A percentile compares a stretch with the other conserved stretches of the same genome.
Evolutionary conservation across 2,329 filamentous ascomycete species (phyloP).

Genomic region (Delphinella strobiligena): DNA sequence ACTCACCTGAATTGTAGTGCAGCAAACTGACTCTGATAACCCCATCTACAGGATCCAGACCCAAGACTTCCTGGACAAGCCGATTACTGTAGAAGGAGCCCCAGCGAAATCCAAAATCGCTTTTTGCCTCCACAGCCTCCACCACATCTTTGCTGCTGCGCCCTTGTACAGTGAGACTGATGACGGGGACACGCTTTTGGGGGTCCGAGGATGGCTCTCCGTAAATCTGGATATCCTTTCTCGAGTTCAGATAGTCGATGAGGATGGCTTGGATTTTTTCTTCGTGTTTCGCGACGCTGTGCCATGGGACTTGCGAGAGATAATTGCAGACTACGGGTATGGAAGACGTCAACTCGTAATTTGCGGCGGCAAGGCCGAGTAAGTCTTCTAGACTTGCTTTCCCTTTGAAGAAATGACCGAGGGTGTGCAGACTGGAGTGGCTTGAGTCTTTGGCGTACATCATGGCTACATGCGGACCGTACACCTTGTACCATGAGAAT

Average conservation of each 20-base stretch:
- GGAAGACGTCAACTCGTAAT: conserved; percentile 56
- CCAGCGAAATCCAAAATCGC: conserved; percentile 51
- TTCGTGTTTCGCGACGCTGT: conserved; percentile 46
- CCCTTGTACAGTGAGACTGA: conserved; percentile 54
- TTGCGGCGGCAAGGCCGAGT: conserved; percentile 54
- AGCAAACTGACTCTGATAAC: conserved; percentile 59
- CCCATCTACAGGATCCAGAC: conserved; percentile 44
- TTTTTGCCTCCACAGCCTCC: conserved; percentile 47
- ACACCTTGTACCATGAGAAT: conserved; percentile 78
- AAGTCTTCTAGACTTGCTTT: conserved; percentile 49
- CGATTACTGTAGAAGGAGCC: conserved; percentile 59
- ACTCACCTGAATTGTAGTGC: conserved; percentile 59
- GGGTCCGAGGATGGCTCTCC: conserved; percentile 42
- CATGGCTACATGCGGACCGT: conserved; percentile 61
- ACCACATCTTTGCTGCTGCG: conserved; percentile 46
- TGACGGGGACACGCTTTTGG: conserved; percentile 46
- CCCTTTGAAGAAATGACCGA: conserved; percentile 58
- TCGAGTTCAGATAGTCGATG: conserved; percentile 44
- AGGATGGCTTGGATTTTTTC: conserved; percentile 45
- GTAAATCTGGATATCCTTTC: conserved; percentile 44
- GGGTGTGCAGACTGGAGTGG: conserved; percentile 42
- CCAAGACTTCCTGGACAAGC: conserved; percentile 47
- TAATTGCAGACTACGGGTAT: conserved; percentile 53
- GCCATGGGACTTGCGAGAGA: conserved; percentile 31
- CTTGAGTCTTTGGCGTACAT: conserved; percentile 52